These are phyloP conservation scores for Apiotrichum akiyoshidainum DNA, from an alignment of 1,284 basidiomycete genomes.

Conservation along the genomic window DNA sequence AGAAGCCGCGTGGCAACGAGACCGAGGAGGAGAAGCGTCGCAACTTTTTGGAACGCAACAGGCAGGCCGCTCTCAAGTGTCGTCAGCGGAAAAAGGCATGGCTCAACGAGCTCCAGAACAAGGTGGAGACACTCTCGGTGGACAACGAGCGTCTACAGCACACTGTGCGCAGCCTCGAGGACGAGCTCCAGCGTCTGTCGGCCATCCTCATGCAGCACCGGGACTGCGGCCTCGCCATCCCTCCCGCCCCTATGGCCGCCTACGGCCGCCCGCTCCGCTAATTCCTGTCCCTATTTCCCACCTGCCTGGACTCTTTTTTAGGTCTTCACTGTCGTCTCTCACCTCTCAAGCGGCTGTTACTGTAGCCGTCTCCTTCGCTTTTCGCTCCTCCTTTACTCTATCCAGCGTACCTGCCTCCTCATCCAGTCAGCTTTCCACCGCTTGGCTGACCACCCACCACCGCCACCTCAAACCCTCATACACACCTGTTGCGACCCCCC, in stretches of 20 bases:
- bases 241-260: constrained; percentile 12
- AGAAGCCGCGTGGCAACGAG: constrained; percentile 63
- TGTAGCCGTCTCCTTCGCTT: constrained; percentile 12
- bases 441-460: too few species aligned
- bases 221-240: constrained; percentile 44
- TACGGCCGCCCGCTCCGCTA: constrained; percentile 24
- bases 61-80: constrained; percentile 97
- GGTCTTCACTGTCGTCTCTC: background rate
- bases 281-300: background rate
- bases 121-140: constrained; percentile 81
- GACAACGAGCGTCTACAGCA: constrained; percentile 87
- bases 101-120: constrained; percentile 86
- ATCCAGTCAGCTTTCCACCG: too few species aligned
- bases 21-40: constrained; percentile 93
- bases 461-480: too few species aligned
- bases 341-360: background rate
- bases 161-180: constrained; percentile 55
- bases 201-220: constrained; percentile 51
- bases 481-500: constrained; percentile 6
- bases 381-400: constrained; percentile 12
- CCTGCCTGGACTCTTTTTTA: background rate
- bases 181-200: constrained; percentile 59
- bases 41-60: constrained; percentile 90
- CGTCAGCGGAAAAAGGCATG: constrained; percentile 98
- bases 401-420: too few species aligned